Base-by-base conservation (phyloP, 2,329 filamentous ascomycete species). In the Proliferodiscus dingleyae region DNA sequence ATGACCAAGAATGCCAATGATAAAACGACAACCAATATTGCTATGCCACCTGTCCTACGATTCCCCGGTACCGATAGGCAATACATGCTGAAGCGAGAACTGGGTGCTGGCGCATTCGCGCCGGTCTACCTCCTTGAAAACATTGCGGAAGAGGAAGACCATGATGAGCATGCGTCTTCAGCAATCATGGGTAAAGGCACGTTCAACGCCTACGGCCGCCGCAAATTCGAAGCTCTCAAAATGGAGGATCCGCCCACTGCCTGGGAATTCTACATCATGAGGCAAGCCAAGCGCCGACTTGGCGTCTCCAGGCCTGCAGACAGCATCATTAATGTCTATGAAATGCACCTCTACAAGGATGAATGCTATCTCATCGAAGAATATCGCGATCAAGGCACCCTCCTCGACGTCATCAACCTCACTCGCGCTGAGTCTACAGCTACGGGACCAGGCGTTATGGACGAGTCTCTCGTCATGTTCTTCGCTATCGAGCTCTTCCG, bases 221-320 rank as follows among this genome's bases (percentile, higher is more conserved):
- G 70, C 30, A 80, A 71, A 1, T 74, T 93, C 4, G 89, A 96
- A 66, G 93, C 93, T 1, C 74, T 98, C 57, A 98, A 98, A 68
- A 90, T 95, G 81, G 93, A 98, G 68, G 79, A 85, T 24, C 89
- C 90, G 1, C 87, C 91, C 0, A 85, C 83, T 4, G 76, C 87
- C 0, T 98, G 93, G 93, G 93, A 98, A 63, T 98, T 97, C 62
- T 87, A 95, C 68, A 94, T 98, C 66, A 89, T 97, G 71, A 84
- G 88, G 1, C 79, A 89, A 45, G 81, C 87, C 2, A 87, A 91
- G 53, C 72, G 78, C 18, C 85, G 93, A 1, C 73, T 98, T 0
- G 85, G 83, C 0, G 75, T 83, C 1, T 78, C 85, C 49, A 82
- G 91, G 11, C 84, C 85, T 0, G 75, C 81, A 1, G 81, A 87